These are phyloP conservation scores for Pharnaceum exiguum DNA, from an alignment of 148 eudicot genomes.

Conservation along the genomic window DNA sequence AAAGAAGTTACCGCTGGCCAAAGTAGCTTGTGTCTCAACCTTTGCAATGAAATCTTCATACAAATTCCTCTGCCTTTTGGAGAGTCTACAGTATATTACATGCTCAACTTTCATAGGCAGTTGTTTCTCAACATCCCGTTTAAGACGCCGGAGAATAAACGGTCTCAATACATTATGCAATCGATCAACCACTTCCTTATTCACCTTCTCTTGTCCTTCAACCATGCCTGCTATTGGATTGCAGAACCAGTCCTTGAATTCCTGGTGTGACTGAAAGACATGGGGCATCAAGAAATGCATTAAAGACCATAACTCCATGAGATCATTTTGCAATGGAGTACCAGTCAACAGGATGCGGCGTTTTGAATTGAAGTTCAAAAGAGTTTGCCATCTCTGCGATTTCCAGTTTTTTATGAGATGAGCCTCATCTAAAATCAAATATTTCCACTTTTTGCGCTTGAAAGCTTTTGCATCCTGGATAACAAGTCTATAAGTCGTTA, in stretches of 20 bases:
- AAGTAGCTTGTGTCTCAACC: constrained; percentile 93
- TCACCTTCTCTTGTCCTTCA: constrained; percentile 94
- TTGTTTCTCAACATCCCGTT: constrained; percentile 97
- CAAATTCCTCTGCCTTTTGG: constrained; percentile 91
- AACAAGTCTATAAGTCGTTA: constrained; percentile 96
- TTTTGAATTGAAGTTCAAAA: constrained; percentile 90
- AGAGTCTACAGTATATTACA: constrained; percentile 91
- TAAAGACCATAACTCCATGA: constrained; percentile 98
- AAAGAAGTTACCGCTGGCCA: constrained; percentile 87
- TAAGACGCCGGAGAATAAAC: constrained; percentile 91
- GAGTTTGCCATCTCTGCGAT: constrained; percentile 99
- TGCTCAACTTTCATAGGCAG: constrained; percentile 91
- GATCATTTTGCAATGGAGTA: constrained; percentile 98
- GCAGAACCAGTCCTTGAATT: constrained; percentile 98
- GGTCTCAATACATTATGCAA: constrained; percentile 97
- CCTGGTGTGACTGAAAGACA: constrained; percentile 98
- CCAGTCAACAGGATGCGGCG: constrained; percentile 96
- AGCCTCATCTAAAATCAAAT: constrained; percentile 97
- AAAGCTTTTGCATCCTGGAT: constrained; percentile 96
- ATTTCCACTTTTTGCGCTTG: constrained; percentile 99
- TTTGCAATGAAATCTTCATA: constrained; percentile 99
- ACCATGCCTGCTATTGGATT: constrained; percentile 99
- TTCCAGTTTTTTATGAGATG: constrained; percentile 99
- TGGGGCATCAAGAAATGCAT: constrained; percentile 99
- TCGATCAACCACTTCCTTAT: constrained; percentile 96